phyloP scores from a whole-genome alignment of 106 monocot genomes.

The Vanilla planifolia region DNA sequence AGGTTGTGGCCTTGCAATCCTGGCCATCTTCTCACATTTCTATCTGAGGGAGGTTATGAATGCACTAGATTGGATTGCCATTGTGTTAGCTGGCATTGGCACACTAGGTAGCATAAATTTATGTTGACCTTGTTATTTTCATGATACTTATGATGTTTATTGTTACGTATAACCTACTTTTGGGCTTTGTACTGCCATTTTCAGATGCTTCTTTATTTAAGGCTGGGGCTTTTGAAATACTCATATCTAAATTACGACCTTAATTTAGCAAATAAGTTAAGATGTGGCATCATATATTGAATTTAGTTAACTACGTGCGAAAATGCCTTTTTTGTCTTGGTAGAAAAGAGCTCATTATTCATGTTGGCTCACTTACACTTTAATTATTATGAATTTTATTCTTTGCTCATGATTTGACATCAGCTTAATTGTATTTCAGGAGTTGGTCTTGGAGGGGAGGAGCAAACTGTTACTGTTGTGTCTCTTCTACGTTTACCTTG shows the following conservation, averaged over 20 bases:
- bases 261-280: background rate
- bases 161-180: background rate
- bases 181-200: background rate
- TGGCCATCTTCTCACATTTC: slow-evolving; percentile 91
- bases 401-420: background rate
- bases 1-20: slow-evolving; percentile 96
- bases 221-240: no score
- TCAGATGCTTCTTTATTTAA: background rate
- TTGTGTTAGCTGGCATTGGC: slow-evolving; percentile 82
- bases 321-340: no score
- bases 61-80: slow-evolving; percentile 87
- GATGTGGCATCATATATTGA: background rate
- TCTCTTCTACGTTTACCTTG: slow-evolving; percentile 61
- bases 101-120: slow-evolving; percentile 79
- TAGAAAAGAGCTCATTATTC: no score
- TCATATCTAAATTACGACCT: background rate
- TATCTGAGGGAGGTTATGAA: slow-evolving; percentile 95
- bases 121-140: slow-evolving; percentile 3
- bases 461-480: slow-evolving; percentile 43
- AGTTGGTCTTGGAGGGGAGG: slow-evolving; percentile 81
- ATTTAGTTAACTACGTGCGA: no score
- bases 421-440: slow-evolving; percentile 31
- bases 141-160: background rate
- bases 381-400: background rate
- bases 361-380: background rate